These are phyloP conservation scores for Binderoboletus segoi DNA, from an alignment of 1,284 basidiomycete genomes.

Conservation along the genomic window DNA sequence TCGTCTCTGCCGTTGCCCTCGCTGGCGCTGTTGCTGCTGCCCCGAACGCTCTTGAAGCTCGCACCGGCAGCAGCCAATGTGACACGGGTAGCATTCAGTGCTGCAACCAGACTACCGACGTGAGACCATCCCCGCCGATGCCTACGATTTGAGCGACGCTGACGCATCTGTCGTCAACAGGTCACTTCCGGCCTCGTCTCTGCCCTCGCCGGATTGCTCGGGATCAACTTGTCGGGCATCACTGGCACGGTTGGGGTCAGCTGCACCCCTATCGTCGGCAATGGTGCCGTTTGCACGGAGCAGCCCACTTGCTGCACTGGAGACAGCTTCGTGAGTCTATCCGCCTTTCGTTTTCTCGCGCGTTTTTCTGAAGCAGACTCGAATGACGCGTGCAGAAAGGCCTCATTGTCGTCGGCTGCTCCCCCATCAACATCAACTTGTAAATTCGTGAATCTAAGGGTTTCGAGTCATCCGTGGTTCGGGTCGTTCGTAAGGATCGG, in stretches of 20 bases:
- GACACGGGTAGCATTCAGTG: slow-evolving; percentile 19
- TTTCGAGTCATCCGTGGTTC: too few species aligned
- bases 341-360: background rate
- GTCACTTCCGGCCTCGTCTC: background rate
- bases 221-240: background rate
- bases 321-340: slow-evolving; percentile 17
- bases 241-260: slow-evolving; percentile 10
- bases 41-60: slow-evolving; percentile 5
- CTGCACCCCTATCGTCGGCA: slow-evolving; percentile 13
- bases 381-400: slow-evolving; percentile 6
- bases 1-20: slow-evolving; percentile 12
- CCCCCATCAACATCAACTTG: slow-evolving; percentile 10
- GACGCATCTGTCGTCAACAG: slow-evolving; percentile 2
- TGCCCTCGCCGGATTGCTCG: background rate
- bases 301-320: slow-evolving; percentile 24
- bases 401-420: slow-evolving; percentile 13
- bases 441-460: background rate
- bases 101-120: slow-evolving; percentile 10
- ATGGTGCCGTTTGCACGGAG: slow-evolving; percentile 5
- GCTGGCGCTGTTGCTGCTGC: slow-evolving; percentile 6
- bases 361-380: background rate
- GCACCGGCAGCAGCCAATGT: slow-evolving; percentile 6
- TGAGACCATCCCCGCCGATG: background rate
- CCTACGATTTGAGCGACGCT: background rate
- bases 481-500: background rate